Base-by-base conservation (phyloP, 2,329 filamentous ascomycete genomes). In the Cladobotryum mycophilum region DNA sequence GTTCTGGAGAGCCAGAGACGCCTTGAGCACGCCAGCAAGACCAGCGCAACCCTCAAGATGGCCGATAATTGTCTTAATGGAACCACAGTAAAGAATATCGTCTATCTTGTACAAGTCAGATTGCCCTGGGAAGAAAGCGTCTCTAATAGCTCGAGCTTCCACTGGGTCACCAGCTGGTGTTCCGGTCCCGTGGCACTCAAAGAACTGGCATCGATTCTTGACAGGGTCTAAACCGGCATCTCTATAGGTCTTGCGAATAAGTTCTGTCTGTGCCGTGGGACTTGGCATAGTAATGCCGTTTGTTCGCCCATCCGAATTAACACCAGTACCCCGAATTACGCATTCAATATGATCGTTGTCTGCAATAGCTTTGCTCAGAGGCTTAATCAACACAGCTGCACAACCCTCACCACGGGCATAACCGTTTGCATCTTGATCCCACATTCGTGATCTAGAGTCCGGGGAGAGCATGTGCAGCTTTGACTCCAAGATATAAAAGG, bases 341-440 rank as follows among this genome's bases (percentile, higher is more conserved):
- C 51, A 52, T 6, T 58, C 48, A n/a, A 66, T 63, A n/a, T 47
- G n/a, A 37, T 66, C 58, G 13, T 59, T 57, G 51, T 66, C 58
- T n/a, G 4, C 59, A 5, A 79, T 52, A 0, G 79, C 79, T 1
- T 66, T 55, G 11, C 56, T 64, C 5, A 79, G 61, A 2, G 57
- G 60, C 56, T 81, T 81, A 8, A 81, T 52, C 0, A 79, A 59
- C 0, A 80, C 56, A 0, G 66, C 62, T 0, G 69, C 72, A 5
- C 76, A 58, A 2, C 76, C 78, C 41, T 82, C 79, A 3, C 53
- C 75, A 67, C 76, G 66, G 1, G 67, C 73, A 57, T 79, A 81
- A 1, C 78, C 78, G 52, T 72, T 67, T 2, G 71, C 76, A 17
- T 57, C 58, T 2, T 56, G 54, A 53, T 74, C 75, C 58, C 65